Base-by-base conservation (phyloP, 352 stramenopile species). In the Phytophthora pluvialis region DNA sequence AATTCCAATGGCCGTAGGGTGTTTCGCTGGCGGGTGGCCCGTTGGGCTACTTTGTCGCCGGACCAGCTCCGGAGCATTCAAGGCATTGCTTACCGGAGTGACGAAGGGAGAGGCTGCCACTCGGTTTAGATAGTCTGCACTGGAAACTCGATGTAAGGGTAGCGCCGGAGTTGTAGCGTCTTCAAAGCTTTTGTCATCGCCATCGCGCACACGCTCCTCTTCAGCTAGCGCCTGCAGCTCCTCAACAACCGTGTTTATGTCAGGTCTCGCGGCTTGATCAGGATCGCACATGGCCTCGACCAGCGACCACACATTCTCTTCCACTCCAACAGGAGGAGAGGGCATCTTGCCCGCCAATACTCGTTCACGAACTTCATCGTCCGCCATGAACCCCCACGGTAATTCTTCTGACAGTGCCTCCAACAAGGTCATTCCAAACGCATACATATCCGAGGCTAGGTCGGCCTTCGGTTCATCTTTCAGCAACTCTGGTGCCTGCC, bases 361-460 rank as follows among this genome's bases (percentile, higher is more conserved):
- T 25, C 67, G 72, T 15, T 67, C 58, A 9, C 74, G 75, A 21
- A 91, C 68, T 18, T 76, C 53, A 0, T 73, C 49, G 42, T 93
- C 81, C 10, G 70, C 59, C 25, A 83, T 44, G 52, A 84, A 82
- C 0, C 81, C 81, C 76, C 76, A 91, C 1, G 83, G 83, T n/a
- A 90, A 45, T 25, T 90, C 81, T 13, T 81, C 77, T 4, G 75
- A 74, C 8, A 88, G 31, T 0, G 81, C 83, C 56, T 93, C 83
- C 35, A 90, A 18, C 12, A 90, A 51, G 15, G 76, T 88, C 77
- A 93, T 86, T 29, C 78, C 83, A 49, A 93, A 78, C 6, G 80
- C 72, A 54, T 88, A 93, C 21, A 93, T 73, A 43, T 93, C 83
- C 9, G 72, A 73, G 1, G 78, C 74, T 13, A 78, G 52, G 10